Evolutionary conservation across 768 basidiomycete genomes (phyloP), one percentile per base, ranked within the genome.

Genomic region (Lentinula sp.): DNA sequence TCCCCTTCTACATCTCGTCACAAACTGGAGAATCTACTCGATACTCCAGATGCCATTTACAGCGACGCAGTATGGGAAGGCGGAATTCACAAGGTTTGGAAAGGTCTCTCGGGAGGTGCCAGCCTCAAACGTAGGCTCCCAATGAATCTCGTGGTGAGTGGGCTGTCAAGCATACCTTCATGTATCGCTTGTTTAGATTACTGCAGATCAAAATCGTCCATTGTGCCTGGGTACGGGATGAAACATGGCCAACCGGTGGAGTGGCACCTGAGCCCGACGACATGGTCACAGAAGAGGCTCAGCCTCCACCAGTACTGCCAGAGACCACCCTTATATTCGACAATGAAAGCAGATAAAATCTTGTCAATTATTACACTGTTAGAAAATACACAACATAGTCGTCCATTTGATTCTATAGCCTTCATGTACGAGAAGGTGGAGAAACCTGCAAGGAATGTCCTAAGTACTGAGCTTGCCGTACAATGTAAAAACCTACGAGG

Each of bases 181-280:
- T 62, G 23, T 4, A 36, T 43, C 49, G 52, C 33, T 45, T 20
- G 8, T 39, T 71, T 3, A 28, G 28, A 28, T 28, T 28, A 28
- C 28, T 28, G 28, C 28, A 93, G 90, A 81, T 91, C 67, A 87
- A 87, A 67, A 78, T 93, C 61, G 71, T 91, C 49, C 82, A 89
- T 66, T 81, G 86, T 37, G 85, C 86, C 39, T 93, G 91, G 91
- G 71, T 88, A 50, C 83, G 83, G 55, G 90, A 93, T 62, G 78
- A 83, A 53, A 90, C 87, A 49, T 93, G 91, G 91, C 91, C 91
- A 18, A 72, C 74, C 42, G 85, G 82, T 16, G 76, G 81, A 41
- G 71, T 76, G 3, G 87, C 74, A n/a, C 87, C 84, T 8, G 83
- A 85, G 57, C 79, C 87, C 13, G 87, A 89, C 66, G 83, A 88